These are phyloP conservation scores for Monascus purpureus DNA, from an alignment of 495 filamentous ascomycete species.

Conservation along the genomic window DNA sequence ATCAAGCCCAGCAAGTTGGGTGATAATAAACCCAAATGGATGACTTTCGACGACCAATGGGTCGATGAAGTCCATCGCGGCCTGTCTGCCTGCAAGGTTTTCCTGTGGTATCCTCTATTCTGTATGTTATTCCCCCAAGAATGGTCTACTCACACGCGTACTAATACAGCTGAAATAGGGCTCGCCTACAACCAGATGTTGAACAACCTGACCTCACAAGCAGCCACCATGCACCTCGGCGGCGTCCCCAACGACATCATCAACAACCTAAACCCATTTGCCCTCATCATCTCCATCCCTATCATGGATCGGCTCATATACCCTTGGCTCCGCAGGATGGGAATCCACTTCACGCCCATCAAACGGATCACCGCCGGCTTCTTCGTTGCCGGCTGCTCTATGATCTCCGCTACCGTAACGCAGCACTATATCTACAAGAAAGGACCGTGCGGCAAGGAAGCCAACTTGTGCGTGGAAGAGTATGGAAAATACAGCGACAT, in stretches of 20 bases:
- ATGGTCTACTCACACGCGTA: too few relatives aligned
- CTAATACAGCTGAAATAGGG: too few relatives aligned
- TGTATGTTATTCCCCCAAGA: conserved; percentile 4
- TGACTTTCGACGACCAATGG: conserved; percentile 34
- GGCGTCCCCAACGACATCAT: conserved; percentile 56
- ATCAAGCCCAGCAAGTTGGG: conserved; percentile 41
- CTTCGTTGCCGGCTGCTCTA: conserved; percentile 33
- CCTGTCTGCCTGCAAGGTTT: conserved; percentile 43
- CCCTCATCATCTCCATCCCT: conserved; percentile 55
- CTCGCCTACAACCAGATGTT: conserved; percentile 26
- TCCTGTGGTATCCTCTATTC: conserved; percentile 47
- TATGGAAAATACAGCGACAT: conserved; percentile 17
- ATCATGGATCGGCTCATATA: conserved; percentile 47
- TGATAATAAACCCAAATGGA: conserved; percentile 12
- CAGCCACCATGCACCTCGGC: conserved; percentile 43
- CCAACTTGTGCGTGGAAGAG: conserved; percentile 16
- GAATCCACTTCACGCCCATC: conserved; percentile 47
- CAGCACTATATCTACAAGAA: conserved; percentile 47
- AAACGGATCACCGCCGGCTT: conserved; percentile 50
- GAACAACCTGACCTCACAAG: conserved; percentile 25
- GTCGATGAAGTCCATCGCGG: conserved; percentile 47
- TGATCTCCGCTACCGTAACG: conserved; percentile 41
- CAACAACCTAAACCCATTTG: conserved; percentile 51
- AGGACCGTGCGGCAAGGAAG: conserved; percentile 31
- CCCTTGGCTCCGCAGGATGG: conserved; percentile 38